phyloP scores from a whole-genome alignment of 805 yeast genomes.

The Metschnikowia borealis region DNA sequence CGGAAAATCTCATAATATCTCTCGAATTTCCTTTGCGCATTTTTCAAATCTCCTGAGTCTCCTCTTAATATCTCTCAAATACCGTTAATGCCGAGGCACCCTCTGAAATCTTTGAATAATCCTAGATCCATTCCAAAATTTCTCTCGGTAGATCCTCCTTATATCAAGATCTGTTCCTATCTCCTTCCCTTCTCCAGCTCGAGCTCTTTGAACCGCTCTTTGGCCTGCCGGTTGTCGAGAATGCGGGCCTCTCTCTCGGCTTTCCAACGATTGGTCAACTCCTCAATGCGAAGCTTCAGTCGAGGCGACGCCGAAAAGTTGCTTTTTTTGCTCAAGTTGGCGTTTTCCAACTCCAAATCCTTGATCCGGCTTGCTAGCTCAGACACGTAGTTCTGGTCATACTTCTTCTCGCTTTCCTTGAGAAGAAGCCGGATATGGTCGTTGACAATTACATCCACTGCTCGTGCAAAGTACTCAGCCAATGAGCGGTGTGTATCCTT shows the following conservation, averaged over 20 bases:
- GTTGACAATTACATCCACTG: conserved; percentile 53
- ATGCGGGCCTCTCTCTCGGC: conserved; percentile 67
- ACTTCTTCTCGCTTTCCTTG: conserved; percentile 27
- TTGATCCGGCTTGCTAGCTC: conserved; percentile 18
- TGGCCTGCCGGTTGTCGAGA: conserved; percentile 56
- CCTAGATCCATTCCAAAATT: no score
- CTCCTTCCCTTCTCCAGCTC: conserved; percentile 2
- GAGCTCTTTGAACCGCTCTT: conserved; percentile 46
- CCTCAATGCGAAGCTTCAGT: conserved; percentile 52
- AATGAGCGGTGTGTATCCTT: conserved; percentile 42
- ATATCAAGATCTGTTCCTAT: background rate
- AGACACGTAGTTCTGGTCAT: conserved; percentile 17
- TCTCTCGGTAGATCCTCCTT: no score
- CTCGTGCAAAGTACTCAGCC: conserved; percentile 55
- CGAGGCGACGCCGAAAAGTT: conserved; percentile 27
- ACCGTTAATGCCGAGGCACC: no score
- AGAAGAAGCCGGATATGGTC: conserved; percentile 47
- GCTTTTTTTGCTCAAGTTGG: conserved; percentile 24
- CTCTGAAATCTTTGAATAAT: no score
- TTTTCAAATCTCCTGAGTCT: no score
- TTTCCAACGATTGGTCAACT: conserved; percentile 61
- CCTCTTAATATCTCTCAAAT: no score
- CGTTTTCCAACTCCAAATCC: conserved; percentile 22
- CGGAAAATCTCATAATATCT: no score
- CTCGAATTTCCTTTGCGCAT: no score